Evolutionary conservation across 306 rosid species (phyloP), one percentile per base, ranked within the genome.

Genomic region (Pachyrhizus erosus): DNA sequence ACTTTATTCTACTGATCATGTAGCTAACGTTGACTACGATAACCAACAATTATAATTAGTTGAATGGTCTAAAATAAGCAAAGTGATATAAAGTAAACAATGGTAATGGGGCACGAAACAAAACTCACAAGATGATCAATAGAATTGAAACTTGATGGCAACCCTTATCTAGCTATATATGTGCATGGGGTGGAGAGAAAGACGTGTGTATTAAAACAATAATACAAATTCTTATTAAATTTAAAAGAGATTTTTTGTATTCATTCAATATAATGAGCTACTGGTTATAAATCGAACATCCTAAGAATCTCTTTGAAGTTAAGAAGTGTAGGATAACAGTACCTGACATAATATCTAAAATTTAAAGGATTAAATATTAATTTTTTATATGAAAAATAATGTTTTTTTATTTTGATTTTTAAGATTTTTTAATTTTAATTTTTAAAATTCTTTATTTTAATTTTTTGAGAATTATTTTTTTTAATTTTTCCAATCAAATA

Each of bases 1-100:
- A 62, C 60, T 21, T 68, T 43, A 5, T 37, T 65, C 26, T 52
- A 76, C 57, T 52, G 11, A 24, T 0, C 68, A 34, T 78, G n/a
- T 51, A 13, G 82, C 67, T 57, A 79, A 54, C 70, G 52, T 68
- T 40, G 77, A 79, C 14, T 40, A 40, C 39, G 77, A 68, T 79
- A 57, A 69, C 5, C 18, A 39, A 31, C 69, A 79, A 37, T 52
- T 67, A 68, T 79, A 68, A 23, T 42, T n/a, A 80, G 71, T 13
- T 55, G 6, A 12, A 79, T 13, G 52, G 39, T 65, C 20, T 9
- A 54, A 54, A 27, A 20, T 37, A 68, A 34, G 31, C 46, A 3
- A 37, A 23, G 17, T 39, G 76, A 77, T 66, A 26, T 78, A 18
- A 46, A 48, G 37, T 11, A 37, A 49, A 65, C n/a, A 49, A 78